phyloP scores from a whole-genome alignment of 176 grass and related monocot species.

The Rhynchospora breviuscula region DNA sequence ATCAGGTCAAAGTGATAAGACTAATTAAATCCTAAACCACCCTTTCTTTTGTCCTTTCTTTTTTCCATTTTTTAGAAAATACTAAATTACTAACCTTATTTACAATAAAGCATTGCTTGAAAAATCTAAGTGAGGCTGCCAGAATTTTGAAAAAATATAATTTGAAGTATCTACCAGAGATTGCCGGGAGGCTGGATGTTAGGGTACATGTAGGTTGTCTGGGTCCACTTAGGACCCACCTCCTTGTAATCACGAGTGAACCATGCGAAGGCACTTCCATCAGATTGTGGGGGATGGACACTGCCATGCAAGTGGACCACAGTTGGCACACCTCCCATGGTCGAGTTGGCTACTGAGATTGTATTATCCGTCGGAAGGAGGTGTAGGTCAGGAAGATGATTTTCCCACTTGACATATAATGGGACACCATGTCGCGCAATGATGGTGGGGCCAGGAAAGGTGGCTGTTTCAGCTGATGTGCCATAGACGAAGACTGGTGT shows the following conservation, averaged over 20 bases:
- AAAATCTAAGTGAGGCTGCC: background rate
- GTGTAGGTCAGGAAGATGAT: background rate
- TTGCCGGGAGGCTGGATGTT: background rate
- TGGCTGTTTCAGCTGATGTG: background rate
- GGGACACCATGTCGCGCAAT: background rate
- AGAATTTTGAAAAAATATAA: background rate
- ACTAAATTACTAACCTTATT: background rate
- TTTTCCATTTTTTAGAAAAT: background rate
- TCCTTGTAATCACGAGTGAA: constrained; percentile 1
- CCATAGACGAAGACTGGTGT: background rate
- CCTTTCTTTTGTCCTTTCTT: background rate
- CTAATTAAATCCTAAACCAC: background rate
- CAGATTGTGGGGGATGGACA: background rate
- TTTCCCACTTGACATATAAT: background rate
- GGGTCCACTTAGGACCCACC: background rate
- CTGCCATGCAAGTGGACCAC: background rate
- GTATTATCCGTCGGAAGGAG: background rate
- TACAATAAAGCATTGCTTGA: background rate
- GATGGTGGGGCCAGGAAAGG: constrained; percentile 8
- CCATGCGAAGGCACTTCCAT: constrained; percentile 4
- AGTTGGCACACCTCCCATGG: background rate
- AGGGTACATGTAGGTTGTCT: background rate
- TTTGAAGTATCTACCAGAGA: background rate
- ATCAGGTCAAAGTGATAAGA: no score
- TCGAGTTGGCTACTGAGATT: background rate